Base-by-base conservation (phyloP, 2,329 filamentous ascomycete species). In the Colletotrichum higginsianum region DNA sequence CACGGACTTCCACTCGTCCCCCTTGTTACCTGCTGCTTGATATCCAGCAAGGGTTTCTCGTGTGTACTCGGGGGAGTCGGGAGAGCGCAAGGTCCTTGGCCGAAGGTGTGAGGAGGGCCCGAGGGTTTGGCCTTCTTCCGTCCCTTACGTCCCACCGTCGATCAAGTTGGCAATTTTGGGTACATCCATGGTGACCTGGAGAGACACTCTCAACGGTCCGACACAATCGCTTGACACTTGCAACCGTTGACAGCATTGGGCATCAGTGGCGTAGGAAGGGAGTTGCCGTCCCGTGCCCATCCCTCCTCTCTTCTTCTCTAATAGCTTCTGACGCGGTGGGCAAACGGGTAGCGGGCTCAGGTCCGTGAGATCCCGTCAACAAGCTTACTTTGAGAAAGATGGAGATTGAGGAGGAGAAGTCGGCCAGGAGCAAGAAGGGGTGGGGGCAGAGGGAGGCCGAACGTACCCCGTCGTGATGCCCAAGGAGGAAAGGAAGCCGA, bases 401-500 rank as follows among this genome's bases (percentile, higher is more conserved):
- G 62, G 35, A 40, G 55, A 35, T 8, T 35, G 15, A 53, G 40
- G 56, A 46, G 11, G n/a, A 49, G 21, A 18, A 47, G n/a, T 49
- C 30, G 18, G 58, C 44, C 30, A 12, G 58, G 3, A 61, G 42
- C 23, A 30, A 38, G 16, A 23, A 23, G 49, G 26, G 49, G 26
- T n/a, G 38, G 26, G 6, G 30, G 30, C 30, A 35, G 30, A 35
- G 30, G 8, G 30, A 35, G 30, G 30, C 8, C 13, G 21, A n/a
- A 23, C 18, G 42, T 44, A 7, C 56, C 46, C 55, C 49, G 16
- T 53, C 9, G 4, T 35, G 30, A 49, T 23, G 40, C 47, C 46
- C 46, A 68, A 60, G n/a, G 44, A 52, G 58, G 56, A 64, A 68
- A 60, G 47, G 53, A 60, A 68, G 50, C 58, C 57, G 65, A 63